A percentile compares a stretch with the other conserved stretches of the same genome.
Evolutionary conservation across 148 eudicot species (phyloP).

Genomic region (Euryodendron excelsum): DNA sequence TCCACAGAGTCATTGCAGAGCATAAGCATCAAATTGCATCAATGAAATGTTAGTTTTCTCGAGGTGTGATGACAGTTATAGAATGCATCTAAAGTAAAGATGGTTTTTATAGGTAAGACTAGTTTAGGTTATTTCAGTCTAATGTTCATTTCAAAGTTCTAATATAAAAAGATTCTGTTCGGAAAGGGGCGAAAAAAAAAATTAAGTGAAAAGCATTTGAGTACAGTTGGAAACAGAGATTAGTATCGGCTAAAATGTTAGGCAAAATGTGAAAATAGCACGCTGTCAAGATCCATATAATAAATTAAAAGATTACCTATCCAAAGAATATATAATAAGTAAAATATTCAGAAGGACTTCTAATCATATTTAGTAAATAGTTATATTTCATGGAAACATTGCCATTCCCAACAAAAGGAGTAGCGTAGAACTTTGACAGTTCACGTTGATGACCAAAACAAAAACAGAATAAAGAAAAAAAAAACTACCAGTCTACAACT

Average conservation of each 20-base stretch:
- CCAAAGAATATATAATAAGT: not conserved
- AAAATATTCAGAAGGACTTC: not conserved
- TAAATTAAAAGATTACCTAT: not conserved
- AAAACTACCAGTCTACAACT: conserved; percentile 11
- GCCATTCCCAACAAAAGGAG: too few relatives aligned
- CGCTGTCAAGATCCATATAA: not conserved
- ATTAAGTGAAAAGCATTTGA: not conserved
- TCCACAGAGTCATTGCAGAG: too few relatives aligned
- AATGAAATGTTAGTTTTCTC: not conserved
- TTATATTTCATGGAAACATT: not conserved
- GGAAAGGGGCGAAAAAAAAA: too few relatives aligned
- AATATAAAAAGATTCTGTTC: too few relatives aligned
- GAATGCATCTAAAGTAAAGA: not conserved
- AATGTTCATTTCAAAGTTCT: not conserved
- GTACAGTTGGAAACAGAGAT: too few relatives aligned
- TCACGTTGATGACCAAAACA: not conserved
- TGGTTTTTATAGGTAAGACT: not conserved
- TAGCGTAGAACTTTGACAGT: too few relatives aligned
- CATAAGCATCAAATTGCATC: not conserved
- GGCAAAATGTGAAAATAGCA: not conserved
- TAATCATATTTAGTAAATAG: not conserved
- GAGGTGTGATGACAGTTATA: not conserved
- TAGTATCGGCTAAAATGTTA: conserved; percentile 1
- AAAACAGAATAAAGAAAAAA: not conserved
- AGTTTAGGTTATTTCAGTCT: not conserved